Base-by-base conservation (phyloP, 2,329 filamentous ascomycete genomes). In the Colletotrichum shisoi region DNA sequence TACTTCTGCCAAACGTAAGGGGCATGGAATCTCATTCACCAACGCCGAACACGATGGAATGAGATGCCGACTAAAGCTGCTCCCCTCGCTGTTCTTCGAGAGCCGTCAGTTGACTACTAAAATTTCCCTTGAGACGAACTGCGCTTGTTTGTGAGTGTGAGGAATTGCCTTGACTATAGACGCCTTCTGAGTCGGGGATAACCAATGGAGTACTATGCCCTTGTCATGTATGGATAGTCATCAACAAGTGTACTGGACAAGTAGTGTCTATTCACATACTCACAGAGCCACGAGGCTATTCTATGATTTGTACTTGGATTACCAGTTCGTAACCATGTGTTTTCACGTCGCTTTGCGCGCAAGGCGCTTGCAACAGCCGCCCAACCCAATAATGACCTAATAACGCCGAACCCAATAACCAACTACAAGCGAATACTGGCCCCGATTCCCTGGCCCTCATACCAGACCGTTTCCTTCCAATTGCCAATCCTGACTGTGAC, bases 401-500 rank as follows among this genome's bases (percentile, higher is more conserved):
- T 40, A 60, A 57, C 60, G 44, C 64, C 58, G 12, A 51, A 39
- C 19, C 69, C 46, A 77, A 45, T 42, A n/a, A 44, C 19, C 40
- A 34, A 45, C 79, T 73, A 88, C 51, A 86, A 72, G 58, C 80
- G 79, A 34, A 91, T 82, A 71, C 83, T 86, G 4, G 91, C 90
- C 13, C 88, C 89, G 70, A 94, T 91, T 0, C 90, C 90, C 68
- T 81, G 83, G 0, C 91, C 91, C 40, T 82, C 78, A 73, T 92
- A 94, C 82, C 89, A 88, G 15, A 98, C 78, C 27, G 80, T 82
- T 76, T 95, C 89, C 58, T 82, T 85, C 88, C 92, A 98, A 72
- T 86, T 80, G 9, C 91, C 92, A 63, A 98, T 80, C 71, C 87
- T 84, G 6, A 98, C 82, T 0, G 88, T 89, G 1, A 97, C 91